Evolutionary conservation across 805 yeast species (phyloP), one percentile per base, ranked within the genome.

Genomic region (Debaryomyces tyrocola): DNA sequence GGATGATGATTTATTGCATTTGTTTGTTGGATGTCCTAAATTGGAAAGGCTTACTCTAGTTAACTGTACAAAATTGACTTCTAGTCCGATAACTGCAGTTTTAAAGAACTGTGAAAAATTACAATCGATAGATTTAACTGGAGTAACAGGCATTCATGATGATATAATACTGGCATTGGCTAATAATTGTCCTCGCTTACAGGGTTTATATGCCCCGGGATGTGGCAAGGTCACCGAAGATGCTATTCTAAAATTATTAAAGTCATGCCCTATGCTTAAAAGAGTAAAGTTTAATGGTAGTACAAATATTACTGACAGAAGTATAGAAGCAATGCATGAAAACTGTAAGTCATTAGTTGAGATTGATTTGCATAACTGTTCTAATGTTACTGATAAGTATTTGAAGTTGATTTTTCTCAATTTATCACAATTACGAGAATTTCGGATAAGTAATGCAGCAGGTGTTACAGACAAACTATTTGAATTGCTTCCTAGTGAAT

Each of bases 141-240:
- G 94, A 7, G 85, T 89, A 4, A 75, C 74, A 37, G 82, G 78
- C 50, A 66, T 73, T 44, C 76, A 73, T 45, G 97, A 91, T 69
- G 82, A 77, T 37, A 82, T 90, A 4, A 80, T 90, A 48, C 54
- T 66, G 24, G 81, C 87, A 6, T 73, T 92, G 52, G 90, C 96
- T 2, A 60, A 61, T 7, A 76, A 80, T 57, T 91, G 97, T 64
- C 78, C 80, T 33, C 70, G 92, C 40, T 73, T 92, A 38, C 97
- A 92, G 67, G 97, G 97, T 1, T 71, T 91, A 39, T 91, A 90
- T 62, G 94, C 94, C 0, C 91, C 96, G 1, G 88, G 87, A 5
- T 90, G 97, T 47, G 80, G 79, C 33, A 66, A 72, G n/a, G 84
- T 92, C 3, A 74, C 86, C 5, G 87, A 87, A 51, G 69, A 60